phyloP scores from a whole-genome alignment of 2,329 filamentous ascomycete genomes.

The Fusarium haematococcum region DNA sequence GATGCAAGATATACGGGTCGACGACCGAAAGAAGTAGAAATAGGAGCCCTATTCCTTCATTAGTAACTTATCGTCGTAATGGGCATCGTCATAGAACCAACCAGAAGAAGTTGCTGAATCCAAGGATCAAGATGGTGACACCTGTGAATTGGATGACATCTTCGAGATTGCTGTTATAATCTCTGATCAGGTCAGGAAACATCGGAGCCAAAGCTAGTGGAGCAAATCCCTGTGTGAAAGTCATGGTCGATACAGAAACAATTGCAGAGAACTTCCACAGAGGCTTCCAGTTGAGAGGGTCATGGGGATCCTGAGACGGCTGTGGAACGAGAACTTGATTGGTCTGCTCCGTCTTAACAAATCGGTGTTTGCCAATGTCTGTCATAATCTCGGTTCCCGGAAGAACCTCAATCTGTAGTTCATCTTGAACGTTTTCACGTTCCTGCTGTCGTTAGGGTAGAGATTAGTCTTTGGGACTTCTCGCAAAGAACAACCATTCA shows the following conservation, averaged over 20 bases:
- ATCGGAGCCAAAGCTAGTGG: not conserved
- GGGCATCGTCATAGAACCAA: not conserved
- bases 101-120: conserved; percentile 21
- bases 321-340: conserved; percentile 30
- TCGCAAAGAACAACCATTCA: not conserved
- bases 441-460: not conserved
- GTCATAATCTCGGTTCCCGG: conserved; percentile 34
- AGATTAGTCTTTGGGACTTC: not conserved
- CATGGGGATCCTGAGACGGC: not conserved
- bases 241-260: not conserved
- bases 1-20: conserved; percentile 7
- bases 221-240: not conserved
- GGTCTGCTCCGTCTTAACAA: conserved; percentile 16
- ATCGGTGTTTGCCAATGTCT: conserved; percentile 31
- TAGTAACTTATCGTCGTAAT: not conserved
- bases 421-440: conserved; percentile 19
- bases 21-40: not conserved
- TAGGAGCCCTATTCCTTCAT: not conserved
- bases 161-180: conserved; percentile 1
- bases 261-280: not conserved
- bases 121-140: conserved; percentile 16
- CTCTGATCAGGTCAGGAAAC: not conserved
- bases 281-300: not conserved
- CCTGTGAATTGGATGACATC: conserved; percentile 18
- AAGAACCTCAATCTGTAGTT: conserved; percentile 33